phyloP scores from a whole-genome alignment of 2,329 filamentous ascomycete genomes.

The Moelleriella libera region DNA sequence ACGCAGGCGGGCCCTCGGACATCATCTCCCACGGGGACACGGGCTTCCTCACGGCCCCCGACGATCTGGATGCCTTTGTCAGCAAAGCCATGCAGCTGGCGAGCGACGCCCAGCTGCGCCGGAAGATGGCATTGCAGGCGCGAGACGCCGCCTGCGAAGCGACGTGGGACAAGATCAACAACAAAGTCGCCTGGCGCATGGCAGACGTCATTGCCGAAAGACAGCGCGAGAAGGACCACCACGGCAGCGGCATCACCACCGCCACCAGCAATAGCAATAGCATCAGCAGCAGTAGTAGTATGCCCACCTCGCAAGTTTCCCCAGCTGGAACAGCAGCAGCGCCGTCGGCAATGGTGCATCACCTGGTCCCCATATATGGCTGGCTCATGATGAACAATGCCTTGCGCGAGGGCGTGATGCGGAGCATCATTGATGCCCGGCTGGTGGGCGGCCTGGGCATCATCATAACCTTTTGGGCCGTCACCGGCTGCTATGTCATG shows the following conservation, averaged over 20 bases:
- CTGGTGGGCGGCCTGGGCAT: conserved; percentile 29
- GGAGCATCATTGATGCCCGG: conserved; percentile 26
- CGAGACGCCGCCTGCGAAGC: conserved; percentile 44
- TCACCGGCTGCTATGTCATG: conserved; percentile 32
- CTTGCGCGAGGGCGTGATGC: conserved; percentile 19
- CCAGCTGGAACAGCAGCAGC: too few relatives aligned
- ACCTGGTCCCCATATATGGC: conserved; percentile 21
- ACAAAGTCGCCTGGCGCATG: conserved; percentile 53
- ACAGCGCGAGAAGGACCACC: conserved; percentile 14
- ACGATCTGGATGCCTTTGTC: conserved; percentile 46
- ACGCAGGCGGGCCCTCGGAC: conserved; percentile 56
- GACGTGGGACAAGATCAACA: conserved; percentile 61
- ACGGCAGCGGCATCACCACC: too few relatives aligned
- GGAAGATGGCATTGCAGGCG: conserved; percentile 30
- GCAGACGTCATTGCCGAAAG: conserved; percentile 35
- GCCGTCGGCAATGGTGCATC: conserved; percentile 5
- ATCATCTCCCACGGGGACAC: conserved; percentile 45
- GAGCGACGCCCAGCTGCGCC: conserved; percentile 26
- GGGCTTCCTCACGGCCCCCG: conserved; percentile 45
- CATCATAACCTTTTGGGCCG: conserved; percentile 33
- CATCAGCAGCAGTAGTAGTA: too few relatives aligned
- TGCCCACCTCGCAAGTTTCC: too few relatives aligned
- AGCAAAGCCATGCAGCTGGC: conserved; percentile 34
- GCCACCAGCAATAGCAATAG: too few relatives aligned
- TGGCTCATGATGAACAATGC: conserved; percentile 28